Percentiles rank a stretch among this genome's conserved stretches.
Conservation (phyloP, 2,329 filamentous ascomycete genomes). For the Aulographum hederae region DNA sequence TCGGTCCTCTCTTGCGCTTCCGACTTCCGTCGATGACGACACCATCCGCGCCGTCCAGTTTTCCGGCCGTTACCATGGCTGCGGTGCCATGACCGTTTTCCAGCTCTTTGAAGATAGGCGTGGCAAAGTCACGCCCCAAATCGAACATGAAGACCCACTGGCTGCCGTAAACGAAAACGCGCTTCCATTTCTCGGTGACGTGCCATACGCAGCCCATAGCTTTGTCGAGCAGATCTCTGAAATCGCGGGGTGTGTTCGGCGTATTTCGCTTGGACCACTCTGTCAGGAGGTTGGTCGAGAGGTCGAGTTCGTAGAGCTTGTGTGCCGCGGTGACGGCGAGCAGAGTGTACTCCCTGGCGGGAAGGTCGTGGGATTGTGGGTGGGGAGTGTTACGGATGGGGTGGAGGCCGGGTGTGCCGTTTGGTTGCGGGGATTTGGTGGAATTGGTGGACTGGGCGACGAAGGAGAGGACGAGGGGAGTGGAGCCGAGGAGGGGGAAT, state of each 20-base stretch:
- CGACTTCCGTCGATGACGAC: no score
- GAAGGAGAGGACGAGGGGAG: conserved; percentile 27
- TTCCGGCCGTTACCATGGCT: conserved; percentile 5
- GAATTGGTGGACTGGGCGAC: conserved; percentile 14
- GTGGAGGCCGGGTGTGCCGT: conserved; percentile 29
- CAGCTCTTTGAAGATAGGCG: no score
- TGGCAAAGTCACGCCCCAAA: conserved; percentile 47
- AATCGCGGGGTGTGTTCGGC: conserved; percentile 51
- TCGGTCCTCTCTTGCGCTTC: conserved; percentile 20
- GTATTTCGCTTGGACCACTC: conserved; percentile 78
- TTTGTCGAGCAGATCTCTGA: conserved; percentile 56
- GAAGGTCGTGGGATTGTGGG: conserved; percentile 36
- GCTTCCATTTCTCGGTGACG: conserved; percentile 28
- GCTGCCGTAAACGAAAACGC: conserved; percentile 75
- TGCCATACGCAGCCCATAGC: conserved; percentile 81
- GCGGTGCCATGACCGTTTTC: conserved; percentile 1
- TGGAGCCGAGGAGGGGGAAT: conserved; percentile 25
- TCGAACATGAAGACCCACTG: conserved; percentile 90
- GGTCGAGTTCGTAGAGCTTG: conserved; percentile 61
- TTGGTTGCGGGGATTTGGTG: conserved; percentile 12
- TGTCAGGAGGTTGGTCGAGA: conserved; percentile 56
- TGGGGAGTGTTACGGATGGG: conserved; percentile 31
- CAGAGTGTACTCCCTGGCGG: conserved; percentile 34
- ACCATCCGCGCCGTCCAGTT: conserved; percentile 26
- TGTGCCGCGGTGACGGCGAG: conserved; percentile 45